Evolutionary conservation across 306 rosid species (phyloP), one percentile per base, ranked within the genome.

Genomic region (Carpinus fangiana): DNA sequence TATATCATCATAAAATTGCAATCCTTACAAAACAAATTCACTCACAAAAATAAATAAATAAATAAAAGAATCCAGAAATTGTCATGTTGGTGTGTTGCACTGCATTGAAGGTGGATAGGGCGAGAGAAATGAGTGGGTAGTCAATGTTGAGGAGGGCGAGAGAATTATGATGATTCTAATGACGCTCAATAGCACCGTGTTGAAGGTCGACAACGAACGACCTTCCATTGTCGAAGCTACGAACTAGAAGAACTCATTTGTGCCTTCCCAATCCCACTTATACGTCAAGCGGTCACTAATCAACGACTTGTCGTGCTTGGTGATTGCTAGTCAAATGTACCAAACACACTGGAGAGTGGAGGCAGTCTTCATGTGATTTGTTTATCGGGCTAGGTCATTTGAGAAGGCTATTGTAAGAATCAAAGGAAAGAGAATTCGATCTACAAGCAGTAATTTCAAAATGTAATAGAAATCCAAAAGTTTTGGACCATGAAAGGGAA

Each of bases 331-430:
- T 56, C 98, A 91, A 73, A 86, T 92, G 2, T 80, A 76, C 56
- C 93, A 86, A 11, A 62, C 94, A 16, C 98, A 95, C 51, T 23
- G 26, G 26, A 23, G 26, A 23, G 26, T 81, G 96, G 87, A 87
- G 98, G 71, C 98, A 95, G 73, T 93, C 98, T 0, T 95, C 98
- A 3, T 85, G 98, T 3, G 98, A 95, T 67, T 85, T 95, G 83
- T 95, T 95, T 78, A 80, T 87, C 0, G 98, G 92, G 87, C 87
- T 95, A 61, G 98, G 93, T 81, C 98, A 93, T 55, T 78, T 95
- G 87, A 89, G 98, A 47, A 83, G 77, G 81, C 76, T 92, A 78
- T 80, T 95, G 10, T 92, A 90, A 38, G 97, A 95, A 55, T 92
- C 98, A 0, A 95, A 23, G 26, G 26, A 23, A 23, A 23, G 26